Evolutionary conservation across 345 rosid genomes (phyloP), one percentile per base, ranked within the genome.

Genomic region (Syzygium jambos): DNA sequence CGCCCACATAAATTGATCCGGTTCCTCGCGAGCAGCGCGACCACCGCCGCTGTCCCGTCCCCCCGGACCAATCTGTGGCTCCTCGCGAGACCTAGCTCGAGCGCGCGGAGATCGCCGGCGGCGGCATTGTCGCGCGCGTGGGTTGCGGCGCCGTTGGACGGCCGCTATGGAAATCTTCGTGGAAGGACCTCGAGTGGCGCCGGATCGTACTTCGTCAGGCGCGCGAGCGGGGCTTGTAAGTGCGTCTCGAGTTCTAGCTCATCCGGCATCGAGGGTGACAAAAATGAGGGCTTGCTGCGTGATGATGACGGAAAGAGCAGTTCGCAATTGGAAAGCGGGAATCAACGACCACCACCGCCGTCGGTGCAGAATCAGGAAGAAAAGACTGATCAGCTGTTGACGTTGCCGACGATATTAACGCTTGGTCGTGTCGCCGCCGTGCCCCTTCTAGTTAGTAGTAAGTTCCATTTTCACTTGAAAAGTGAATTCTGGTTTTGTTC

Each of bases 341-440:
- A 84, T 84, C 27, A 84, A 13, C 57, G 43, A 54, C 59, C 46
- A 16, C 27, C 38, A 52, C 4, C 59, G 41, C 27, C 46, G 5
- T 10, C 86, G 63, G 51, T 54, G 41, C 86, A 57, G 29, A 41
- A 54, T 53, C 80, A 73, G 13, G 56, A 90, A 91, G 23, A 85
- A 84, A 25, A 88, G 16, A 89, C 89, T 87, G 85, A 93, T 56
- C 94, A 96, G 89, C 91, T 97, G 55, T 93, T 97, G 65, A 96
- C 98, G 41, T 88, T 97, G 90, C 99, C 99, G 1, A 97, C 98
- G 68, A 85, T 97, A 53, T 92, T 97, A 87, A 97, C 99, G 84
- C 95, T 97, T 52, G 98, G 94, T 55, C 99, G 99, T 49, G 98
- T 97, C 52, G 96, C 93, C 46, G 95, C 98, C 83, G 96, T 97